A percentile compares a stretch with the other conserved stretches of the same genome.
phyloP scores from a whole-genome alignment of 768 basidiomycete species.

The Rubroboletus pulcherrimus region DNA sequence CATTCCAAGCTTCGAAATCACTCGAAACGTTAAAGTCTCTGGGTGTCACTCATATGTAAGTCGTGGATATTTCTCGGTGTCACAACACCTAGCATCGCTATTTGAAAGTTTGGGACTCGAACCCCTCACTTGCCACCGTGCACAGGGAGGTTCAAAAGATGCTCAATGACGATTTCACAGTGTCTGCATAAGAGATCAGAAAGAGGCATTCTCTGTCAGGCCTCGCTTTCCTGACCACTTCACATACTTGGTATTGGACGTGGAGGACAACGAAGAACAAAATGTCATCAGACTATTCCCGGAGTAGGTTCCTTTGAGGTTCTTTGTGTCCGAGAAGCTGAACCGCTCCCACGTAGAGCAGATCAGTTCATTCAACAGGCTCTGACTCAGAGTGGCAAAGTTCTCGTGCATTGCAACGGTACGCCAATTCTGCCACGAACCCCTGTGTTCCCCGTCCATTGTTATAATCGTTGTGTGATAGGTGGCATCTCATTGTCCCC shows the following conservation, averaged over 20 bases:
- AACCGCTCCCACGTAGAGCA: constrained; percentile 44
- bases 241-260: constrained; percentile 75
- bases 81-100: not conserved
- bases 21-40: constrained; percentile 61
- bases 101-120: not conserved
- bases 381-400: constrained; percentile 55
- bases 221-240: constrained; percentile 82
- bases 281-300: constrained; percentile 91
- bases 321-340: not conserved
- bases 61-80: not conserved
- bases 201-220: constrained; percentile 85
- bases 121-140: not conserved
- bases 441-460: not conserved
- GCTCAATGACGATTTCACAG: constrained; percentile 35
- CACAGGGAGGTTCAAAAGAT: not conserved
- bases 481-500: constrained; percentile 88
- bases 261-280: constrained; percentile 92
- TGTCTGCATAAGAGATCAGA: constrained; percentile 83
- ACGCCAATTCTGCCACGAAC: constrained; percentile 15
- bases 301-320: constrained; percentile 42
- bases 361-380: constrained; percentile 73
- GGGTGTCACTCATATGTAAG: constrained; percentile 81
- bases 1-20: constrained; percentile 85
- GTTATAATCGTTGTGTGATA: constrained; percentile 24
- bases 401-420: constrained; percentile 91